These are phyloP conservation scores for Fraxinus cuspidata DNA, from an alignment of 257 asterid species.

Conservation along the genomic window DNA sequence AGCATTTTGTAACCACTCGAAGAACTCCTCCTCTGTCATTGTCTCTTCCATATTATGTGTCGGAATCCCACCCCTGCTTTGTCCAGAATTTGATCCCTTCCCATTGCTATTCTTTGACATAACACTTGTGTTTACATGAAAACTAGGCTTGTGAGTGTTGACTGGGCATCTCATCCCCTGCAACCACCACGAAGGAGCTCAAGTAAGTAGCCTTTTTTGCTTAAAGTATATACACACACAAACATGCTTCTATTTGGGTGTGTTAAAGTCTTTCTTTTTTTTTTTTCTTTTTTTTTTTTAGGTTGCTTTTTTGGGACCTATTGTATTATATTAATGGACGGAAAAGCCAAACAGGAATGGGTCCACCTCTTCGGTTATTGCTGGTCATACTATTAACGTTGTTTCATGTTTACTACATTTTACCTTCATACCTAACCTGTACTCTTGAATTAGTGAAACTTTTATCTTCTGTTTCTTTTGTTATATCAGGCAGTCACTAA, in stretches of 20 bases:
- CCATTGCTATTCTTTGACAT: constrained; percentile 55
- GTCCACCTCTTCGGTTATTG: background rate
- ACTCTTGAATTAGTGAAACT: background rate
- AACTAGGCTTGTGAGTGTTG: constrained; percentile 85
- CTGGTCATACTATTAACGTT: background rate
- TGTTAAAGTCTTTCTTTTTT: too few species aligned
- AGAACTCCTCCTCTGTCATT: constrained; percentile 87
- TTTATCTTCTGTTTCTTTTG: background rate
- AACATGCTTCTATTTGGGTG: too few species aligned
- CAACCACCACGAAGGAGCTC: constrained; percentile 11
- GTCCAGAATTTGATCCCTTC: constrained; percentile 58
- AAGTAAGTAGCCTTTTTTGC: background rate
- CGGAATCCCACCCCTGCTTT: constrained; percentile 54
- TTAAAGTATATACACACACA: background rate
- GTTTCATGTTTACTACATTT: background rate
- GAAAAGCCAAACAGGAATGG: background rate
- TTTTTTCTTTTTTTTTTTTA: too few species aligned
- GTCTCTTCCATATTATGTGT: constrained; percentile 65
- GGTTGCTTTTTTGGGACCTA: background rate
- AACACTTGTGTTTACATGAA: constrained; percentile 79
- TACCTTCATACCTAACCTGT: background rate
- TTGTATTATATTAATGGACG: background rate
- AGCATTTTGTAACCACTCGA: constrained; percentile 84
- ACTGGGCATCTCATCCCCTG: constrained; percentile 94
- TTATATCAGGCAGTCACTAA: background rate